Base-by-base conservation (phyloP, 257 asterid genomes). In the Leptodermis oblonga region DNA sequence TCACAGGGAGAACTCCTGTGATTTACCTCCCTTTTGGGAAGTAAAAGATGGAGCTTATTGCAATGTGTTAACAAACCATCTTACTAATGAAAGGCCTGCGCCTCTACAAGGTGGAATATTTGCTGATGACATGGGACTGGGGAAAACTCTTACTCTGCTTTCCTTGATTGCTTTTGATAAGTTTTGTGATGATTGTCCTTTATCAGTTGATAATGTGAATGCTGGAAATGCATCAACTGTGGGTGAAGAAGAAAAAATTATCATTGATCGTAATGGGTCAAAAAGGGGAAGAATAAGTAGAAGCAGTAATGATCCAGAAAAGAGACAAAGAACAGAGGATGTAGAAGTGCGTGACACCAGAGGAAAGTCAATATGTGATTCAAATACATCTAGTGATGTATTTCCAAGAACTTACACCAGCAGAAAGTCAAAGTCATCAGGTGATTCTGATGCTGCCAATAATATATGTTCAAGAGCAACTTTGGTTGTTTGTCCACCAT, bases 71-170 rank as follows among this genome's bases (percentile, higher is more conserved):
- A 92, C 96, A n/a, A 86, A 86, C 78, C 81, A 75, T 70, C 81
- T 79, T 58, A 82, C 90, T 10, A 73, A 53, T 37, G 83, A 73
- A 52, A 82, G 83, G 67, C 96, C 97, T 0, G 92, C 86, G 77
- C 96, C 96, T 26, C 62, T 89, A 37, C 81, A 83, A 71, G 97
- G 97, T 41, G 95, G 96, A 49, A 87, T 92, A 69, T 89, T 89
- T 51, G 96, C 97, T 14, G 97, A 92, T 75, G 96, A 89, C 61
- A 92, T 92, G 97, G 97, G 97, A 45, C 78, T 89, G 76, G 97
- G 96, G 1, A 92, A 92, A 77, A 89, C 96, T 20, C 95, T 92
- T 28, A 83, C 98, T 0, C 72, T 92, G 37, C 93, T 92, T 54
- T 92, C 98, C 13, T 65, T 92, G 78, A 81, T 92, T 66, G 94